Conservation (phyloP, 164 flowering plant genomes). For the Berberis thunbergii region DNA sequence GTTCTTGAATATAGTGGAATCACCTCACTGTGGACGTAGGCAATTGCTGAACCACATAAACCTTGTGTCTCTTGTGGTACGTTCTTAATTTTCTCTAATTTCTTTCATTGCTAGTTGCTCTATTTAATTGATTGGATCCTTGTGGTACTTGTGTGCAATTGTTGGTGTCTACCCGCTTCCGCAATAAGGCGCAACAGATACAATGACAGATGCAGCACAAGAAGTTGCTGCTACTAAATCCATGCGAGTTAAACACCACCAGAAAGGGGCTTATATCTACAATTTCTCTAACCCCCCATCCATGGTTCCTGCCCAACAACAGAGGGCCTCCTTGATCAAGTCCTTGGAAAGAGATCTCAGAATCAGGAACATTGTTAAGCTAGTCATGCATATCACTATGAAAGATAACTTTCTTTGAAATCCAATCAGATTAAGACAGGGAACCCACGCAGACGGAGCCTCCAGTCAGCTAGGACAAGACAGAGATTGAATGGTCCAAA, state of each 20-base stretch:
- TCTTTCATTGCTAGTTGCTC: too few species aligned
- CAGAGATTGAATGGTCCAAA: constrained; percentile 42
- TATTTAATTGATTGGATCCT: too few species aligned
- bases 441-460: constrained; percentile 81
- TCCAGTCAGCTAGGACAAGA: constrained; percentile 27
- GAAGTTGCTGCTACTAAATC: constrained; percentile 64
- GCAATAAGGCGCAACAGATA: too few species aligned
- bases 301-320: constrained; percentile 78
- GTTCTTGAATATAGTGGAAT: too few species aligned
- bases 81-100: too few species aligned
- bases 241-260: constrained; percentile 27
- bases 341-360: constrained; percentile 75
- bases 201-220: constrained; percentile 87
- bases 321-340: constrained; percentile 74
- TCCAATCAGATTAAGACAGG: constrained; percentile 49
- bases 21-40: too few species aligned
- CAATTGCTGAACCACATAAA: too few species aligned
- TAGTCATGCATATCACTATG: constrained; percentile 57
- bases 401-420: constrained; percentile 72
- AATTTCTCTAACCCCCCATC: constrained; percentile 41
- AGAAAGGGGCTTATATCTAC: constrained; percentile 41
- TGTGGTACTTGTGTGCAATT: too few species aligned
- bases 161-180: too few species aligned
- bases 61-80: too few species aligned
- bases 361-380: constrained; percentile 43